These are phyloP conservation scores for Mucor plumbeus DNA, from an alignment of 371 early-diverging fungal genomes.

Conservation along the genomic window DNA sequence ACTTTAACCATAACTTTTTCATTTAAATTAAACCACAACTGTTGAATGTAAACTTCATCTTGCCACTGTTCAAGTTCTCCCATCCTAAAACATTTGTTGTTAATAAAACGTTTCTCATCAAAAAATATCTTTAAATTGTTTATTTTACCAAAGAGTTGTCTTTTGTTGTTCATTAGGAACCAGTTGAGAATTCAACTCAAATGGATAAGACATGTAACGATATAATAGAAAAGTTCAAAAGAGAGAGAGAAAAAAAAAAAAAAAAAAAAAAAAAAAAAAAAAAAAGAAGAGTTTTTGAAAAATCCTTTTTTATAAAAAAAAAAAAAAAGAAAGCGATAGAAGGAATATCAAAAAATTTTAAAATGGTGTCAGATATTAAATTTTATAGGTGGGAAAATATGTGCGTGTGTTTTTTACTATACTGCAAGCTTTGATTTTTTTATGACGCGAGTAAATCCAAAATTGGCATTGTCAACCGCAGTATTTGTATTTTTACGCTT, in stretches of 20 bases:
- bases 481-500: background rate
- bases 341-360: slow-evolving; percentile 9
- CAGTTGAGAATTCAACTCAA: slow-evolving; percentile 18
- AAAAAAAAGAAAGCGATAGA: background rate
- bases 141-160: slow-evolving; percentile 28
- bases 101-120: too few relatives aligned
- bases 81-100: slow-evolving; percentile 52
- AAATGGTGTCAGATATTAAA: background rate
- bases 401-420: background rate
- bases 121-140: background rate
- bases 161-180: slow-evolving; percentile 23
- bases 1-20: slow-evolving; percentile 80
- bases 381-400: slow-evolving; percentile 7
- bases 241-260: too few relatives aligned
- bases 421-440: slow-evolving; percentile 3
- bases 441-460: slow-evolving; percentile 13
- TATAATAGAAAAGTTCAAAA: background rate
- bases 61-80: slow-evolving; percentile 83
- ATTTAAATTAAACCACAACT: slow-evolving; percentile 68
- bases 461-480: background rate
- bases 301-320: slow-evolving; percentile 6
- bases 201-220: slow-evolving; percentile 21
- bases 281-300: background rate
- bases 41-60: slow-evolving; percentile 74
- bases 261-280: too few relatives aligned